Evolutionary conservation across 352 stramenopile genomes (phyloP).

Genomic region (Globisporangium apiculatum): DNA sequence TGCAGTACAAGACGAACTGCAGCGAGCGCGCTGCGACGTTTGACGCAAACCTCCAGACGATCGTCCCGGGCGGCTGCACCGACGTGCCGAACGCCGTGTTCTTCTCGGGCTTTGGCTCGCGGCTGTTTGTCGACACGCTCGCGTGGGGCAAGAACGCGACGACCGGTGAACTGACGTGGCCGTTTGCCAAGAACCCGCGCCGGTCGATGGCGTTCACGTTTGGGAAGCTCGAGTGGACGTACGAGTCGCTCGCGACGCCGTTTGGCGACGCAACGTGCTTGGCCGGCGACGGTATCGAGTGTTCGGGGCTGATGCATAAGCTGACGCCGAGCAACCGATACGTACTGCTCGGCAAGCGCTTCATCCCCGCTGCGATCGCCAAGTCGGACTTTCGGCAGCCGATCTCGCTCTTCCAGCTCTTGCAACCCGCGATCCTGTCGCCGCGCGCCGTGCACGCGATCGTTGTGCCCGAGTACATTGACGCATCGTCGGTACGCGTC

Average conservation of each 20-base stretch:
- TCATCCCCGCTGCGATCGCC: constrained; percentile 1
- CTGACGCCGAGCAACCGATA: constrained; percentile 9
- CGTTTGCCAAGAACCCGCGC: constrained; percentile 10
- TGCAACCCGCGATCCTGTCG: constrained; percentile 7
- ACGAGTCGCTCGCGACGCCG: constrained; percentile 14
- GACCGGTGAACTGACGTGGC: neutral
- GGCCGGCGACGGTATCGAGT: constrained; percentile 7
- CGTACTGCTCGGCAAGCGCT: constrained; percentile 10
- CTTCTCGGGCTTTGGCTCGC: constrained; percentile 12
- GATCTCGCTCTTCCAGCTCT: constrained; percentile 13
- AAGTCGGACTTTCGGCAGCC: constrained; percentile 9
- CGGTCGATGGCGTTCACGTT: constrained; percentile 26
- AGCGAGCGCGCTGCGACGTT: neutral
- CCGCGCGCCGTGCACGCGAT: constrained; percentile 3
- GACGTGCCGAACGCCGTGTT: constrained; percentile 12
- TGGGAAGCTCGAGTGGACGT: constrained; percentile 32
- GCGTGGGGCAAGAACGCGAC: neutral
- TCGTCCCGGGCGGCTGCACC: constrained; percentile 13
- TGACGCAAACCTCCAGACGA: constrained; percentile 6
- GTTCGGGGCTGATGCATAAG: constrained; percentile 21
- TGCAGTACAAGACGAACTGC: constrained; percentile 16
- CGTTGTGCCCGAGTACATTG: constrained; percentile 10
- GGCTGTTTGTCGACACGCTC: constrained; percentile 8
- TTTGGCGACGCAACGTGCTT: constrained; percentile 13
- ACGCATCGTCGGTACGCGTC: neutral